These are phyloP conservation scores for Prunus campanulata DNA, from an alignment of 306 rosid genomes.

Conservation along the genomic window DNA sequence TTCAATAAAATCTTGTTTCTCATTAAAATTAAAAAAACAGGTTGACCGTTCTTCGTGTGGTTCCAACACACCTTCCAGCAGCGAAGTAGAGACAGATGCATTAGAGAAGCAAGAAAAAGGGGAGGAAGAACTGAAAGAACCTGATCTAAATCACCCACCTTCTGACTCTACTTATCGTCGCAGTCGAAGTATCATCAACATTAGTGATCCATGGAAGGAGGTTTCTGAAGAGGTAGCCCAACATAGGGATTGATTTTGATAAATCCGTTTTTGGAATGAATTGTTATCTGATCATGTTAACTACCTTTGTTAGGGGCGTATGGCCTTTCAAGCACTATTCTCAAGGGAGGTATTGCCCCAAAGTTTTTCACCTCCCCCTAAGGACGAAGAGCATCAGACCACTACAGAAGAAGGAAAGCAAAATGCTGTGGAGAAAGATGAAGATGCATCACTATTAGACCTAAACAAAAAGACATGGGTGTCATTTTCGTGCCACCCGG, in stretches of 20 bases:
- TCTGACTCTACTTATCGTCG: conserved; percentile 58
- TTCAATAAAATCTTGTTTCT: neutral
- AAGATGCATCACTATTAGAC: conserved; percentile 26
- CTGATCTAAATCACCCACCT: conserved; percentile 48
- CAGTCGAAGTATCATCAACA: conserved; percentile 43
- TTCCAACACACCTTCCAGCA: conserved; percentile 85
- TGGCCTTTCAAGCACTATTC: conserved; percentile 89
- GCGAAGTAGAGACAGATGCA: conserved; percentile 83
- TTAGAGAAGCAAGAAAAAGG: conserved; percentile 62
- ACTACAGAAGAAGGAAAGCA: conserved; percentile 31
- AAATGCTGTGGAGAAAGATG: conserved; percentile 24
- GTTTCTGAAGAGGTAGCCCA: conserved; percentile 87
- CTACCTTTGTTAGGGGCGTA: conserved; percentile 56
- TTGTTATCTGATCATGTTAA: conserved; percentile 29
- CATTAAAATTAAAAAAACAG: conserved; percentile 41
- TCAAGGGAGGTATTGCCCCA: conserved; percentile 81
- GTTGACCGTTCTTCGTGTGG: conserved; percentile 97
- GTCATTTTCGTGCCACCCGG: conserved; percentile 29
- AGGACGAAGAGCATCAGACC: conserved; percentile 34
- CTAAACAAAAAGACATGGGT: conserved; percentile 40
- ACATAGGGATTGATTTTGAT: conserved; percentile 9
- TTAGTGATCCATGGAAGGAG: conserved; percentile 37
- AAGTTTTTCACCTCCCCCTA: conserved; percentile 79
- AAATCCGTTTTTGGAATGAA: conserved; percentile 10
- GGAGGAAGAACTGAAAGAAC: conserved; percentile 53